phyloP scores from a whole-genome alignment of 2,329 filamentous ascomycete species.

The Trichoderma semiorbis region DNA sequence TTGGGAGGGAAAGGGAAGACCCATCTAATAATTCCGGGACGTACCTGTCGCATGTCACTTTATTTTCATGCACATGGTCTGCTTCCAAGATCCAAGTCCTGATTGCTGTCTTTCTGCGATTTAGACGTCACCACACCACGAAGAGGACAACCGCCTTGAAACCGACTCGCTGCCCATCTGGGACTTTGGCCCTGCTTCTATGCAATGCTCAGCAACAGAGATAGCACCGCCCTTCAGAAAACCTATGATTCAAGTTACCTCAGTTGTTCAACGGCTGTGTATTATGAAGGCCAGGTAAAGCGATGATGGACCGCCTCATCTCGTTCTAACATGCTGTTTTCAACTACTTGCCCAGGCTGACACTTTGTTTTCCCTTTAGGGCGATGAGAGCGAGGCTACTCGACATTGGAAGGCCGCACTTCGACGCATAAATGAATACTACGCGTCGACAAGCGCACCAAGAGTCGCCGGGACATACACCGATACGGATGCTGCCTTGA shows the following conservation, averaged over 20 bases:
- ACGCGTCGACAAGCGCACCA: slow-evolving; percentile 68
- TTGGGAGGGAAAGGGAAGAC: neutral
- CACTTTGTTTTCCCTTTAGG: slow-evolving; percentile 47
- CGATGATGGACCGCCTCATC: neutral
- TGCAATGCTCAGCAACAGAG: slow-evolving; percentile 53
- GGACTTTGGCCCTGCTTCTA: slow-evolving; percentile 11
- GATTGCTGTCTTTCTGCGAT: neutral
- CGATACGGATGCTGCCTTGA: slow-evolving; percentile 79
- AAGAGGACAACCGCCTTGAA: neutral
- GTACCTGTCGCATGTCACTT: slow-evolving; percentile 8
- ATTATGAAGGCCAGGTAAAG: slow-evolving; percentile 84
- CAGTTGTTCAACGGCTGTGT: slow-evolving; percentile 90
- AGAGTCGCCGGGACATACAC: slow-evolving; percentile 63
- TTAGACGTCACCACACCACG: neutral
- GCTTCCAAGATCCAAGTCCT: neutral
- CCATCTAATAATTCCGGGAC: neutral
- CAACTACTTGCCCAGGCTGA: neutral
- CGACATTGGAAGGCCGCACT: slow-evolving; percentile 87
- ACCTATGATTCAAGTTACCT: slow-evolving; percentile 96
- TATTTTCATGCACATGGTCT: neutral
- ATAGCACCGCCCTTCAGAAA: slow-evolving; percentile 79
- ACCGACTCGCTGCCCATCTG: neutral
- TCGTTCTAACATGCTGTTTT: neutral
- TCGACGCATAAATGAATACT: slow-evolving; percentile 83
- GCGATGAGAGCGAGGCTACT: slow-evolving; percentile 86